A percentile compares a stretch with the other conserved stretches of the same genome.
Evolutionary conservation across 495 filamentous ascomycete genomes (phyloP).

Genomic region (Aspergillus biplanus): DNA sequence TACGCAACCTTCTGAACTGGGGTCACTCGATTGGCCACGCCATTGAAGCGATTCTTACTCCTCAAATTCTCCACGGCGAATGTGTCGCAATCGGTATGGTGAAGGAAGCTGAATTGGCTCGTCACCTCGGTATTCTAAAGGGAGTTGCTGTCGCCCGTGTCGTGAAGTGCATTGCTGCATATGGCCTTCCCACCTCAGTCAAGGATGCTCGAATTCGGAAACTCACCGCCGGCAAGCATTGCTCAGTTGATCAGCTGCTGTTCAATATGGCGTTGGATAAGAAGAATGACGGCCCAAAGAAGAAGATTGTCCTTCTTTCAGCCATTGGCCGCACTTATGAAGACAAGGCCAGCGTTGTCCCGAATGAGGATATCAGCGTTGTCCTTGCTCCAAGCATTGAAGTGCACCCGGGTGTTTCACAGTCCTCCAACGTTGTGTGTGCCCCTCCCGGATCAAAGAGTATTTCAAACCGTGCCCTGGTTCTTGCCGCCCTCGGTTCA

Average conservation of each 20-base stretch:
- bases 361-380: slow-evolving; percentile 82
- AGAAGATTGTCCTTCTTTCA: slow-evolving; percentile 94
- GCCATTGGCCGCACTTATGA: slow-evolving; percentile 88
- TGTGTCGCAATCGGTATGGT: slow-evolving; percentile 98
- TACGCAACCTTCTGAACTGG: slow-evolving; percentile 95
- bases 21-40: slow-evolving; percentile 98
- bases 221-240: slow-evolving; percentile 83
- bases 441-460: slow-evolving; percentile 96
- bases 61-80: slow-evolving; percentile 94
- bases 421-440: slow-evolving; percentile 68
- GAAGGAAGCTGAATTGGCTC: slow-evolving; percentile 91
- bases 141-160: slow-evolving; percentile 87
- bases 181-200: slow-evolving; percentile 85
- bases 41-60: slow-evolving; percentile 92
- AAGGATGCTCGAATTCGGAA: slow-evolving; percentile 83
- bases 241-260: slow-evolving; percentile 86
- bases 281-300: slow-evolving; percentile 95
- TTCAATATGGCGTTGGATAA: slow-evolving; percentile 97
- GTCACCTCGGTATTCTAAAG: slow-evolving; percentile 85
- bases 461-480: slow-evolving; percentile 92
- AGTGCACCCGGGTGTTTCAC: slow-evolving; percentile 69
- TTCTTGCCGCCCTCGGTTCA: slow-evolving; percentile 87
- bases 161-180: slow-evolving; percentile 90
- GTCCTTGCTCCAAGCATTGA: slow-evolving; percentile 81
- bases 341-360: slow-evolving; percentile 81